Evolutionary conservation across 2,329 filamentous ascomycete genomes (phyloP), one percentile per base, ranked within the genome.

Genomic region (Orbilia ellipsospora): DNA sequence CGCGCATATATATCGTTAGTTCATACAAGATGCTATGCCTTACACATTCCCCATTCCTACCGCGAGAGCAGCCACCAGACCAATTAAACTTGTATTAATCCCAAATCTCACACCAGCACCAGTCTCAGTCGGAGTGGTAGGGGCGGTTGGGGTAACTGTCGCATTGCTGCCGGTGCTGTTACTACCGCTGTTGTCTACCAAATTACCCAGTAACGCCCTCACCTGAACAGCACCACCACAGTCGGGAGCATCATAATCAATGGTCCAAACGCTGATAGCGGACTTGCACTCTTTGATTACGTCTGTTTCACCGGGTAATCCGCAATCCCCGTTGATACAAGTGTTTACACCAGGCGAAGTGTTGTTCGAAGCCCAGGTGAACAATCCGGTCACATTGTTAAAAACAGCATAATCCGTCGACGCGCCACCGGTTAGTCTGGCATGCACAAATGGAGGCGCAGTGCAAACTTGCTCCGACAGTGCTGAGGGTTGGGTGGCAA

Each of bases 271-370:
- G 0, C 81, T 83, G 1, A 87, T 83, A 13, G 81, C 81, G 1
- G 83, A 80, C 48, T 82, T 84, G 0, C 83, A 84, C 13, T 81
- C 80, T 59, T 83, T 81, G 10, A 87, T 82, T 1, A 86, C 81
- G 45, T 82, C 82, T 0, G 85, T 86, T 82, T 87, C 86, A 0
- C 85, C 85, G 0, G 85, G 84, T n/a, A 87, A 78, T 5, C 79
- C 80, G 78, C 85, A 86, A 65, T 87, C 83, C 0, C 85, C 86
- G 57, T 87, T 86, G 77, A 86, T 84, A 68, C 85, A 86, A 0
- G 81, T 78, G 63, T 87, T 87, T 1, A 85, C 81, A 0, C 84
- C 85, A 0, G 81, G 82, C 2, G 81, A 80, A 1, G 82, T 82
- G 40, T 81, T 80, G 16, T 84, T 81, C 64, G 83, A 83, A 0